Evolutionary conservation across 2,329 filamentous ascomycete genomes (phyloP), one percentile per base, ranked within the genome.

Genomic region (Cladosporium sp.): DNA sequence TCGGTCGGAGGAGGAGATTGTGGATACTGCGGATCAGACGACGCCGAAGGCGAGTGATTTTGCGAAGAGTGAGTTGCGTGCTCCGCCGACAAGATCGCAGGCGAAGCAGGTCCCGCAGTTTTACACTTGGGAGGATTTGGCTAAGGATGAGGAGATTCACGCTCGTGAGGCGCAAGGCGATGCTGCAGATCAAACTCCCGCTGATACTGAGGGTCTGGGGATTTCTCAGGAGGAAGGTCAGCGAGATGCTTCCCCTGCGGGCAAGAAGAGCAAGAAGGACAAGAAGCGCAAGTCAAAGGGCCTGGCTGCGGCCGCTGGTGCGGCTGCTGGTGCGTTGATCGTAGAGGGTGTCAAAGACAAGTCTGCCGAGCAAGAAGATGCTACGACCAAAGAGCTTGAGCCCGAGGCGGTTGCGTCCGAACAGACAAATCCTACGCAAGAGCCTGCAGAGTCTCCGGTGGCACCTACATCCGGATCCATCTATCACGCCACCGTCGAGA

Each of bases 21-120:
- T 83, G 7, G 84, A 76, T 39, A 88, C 84, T 5, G 73, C 83
- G 56, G 39, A 51, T 3, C 80, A 88, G 61, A 77, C 79, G 1
- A 90, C 86, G 1, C 86, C 87, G 1, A 87, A 82, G 54, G 84
- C 84, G 4, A 76, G 74, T 15, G 67, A 72, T 8, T 78, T 77
- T 45, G 64, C 69, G 12, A 50, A 68, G 40, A 61, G 59, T 27
- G 47, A 51, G 3, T 18, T 58, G 3, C 30, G 30, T 20, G 29
- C 19, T 41, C 43, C 42, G 7, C 13, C n/a, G n/a, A n/a, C n/a
- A n/a, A 50, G 34, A 12, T 37, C 41, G 55, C 56, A 41, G 5
- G 9, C 52, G 20, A 18, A 50, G 24, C 58, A 61, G 42, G 54
- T 65, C 44, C 66, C 66, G 3, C 64, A 69, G 39, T 69, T 67